Base-by-base conservation (phyloP, 2,329 filamentous ascomycete species). In the Phialophora tarda region DNA sequence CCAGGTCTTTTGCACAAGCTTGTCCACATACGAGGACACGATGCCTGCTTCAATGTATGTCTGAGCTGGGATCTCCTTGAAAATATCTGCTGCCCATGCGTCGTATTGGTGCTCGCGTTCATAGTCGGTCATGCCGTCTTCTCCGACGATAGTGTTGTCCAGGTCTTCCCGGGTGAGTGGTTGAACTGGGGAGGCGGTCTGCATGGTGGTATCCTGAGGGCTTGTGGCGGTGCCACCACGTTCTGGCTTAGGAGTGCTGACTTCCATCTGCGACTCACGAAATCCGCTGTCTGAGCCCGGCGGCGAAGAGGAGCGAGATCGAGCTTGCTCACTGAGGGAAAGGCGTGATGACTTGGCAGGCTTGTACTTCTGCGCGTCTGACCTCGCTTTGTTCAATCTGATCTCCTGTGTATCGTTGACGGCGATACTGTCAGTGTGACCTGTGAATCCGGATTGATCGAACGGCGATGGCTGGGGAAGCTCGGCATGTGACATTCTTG, bases 311-410 rank as follows among this genome's bases (percentile, higher is more conserved):
- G 69, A 71, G 30, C 66, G 66, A 3, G 69, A 71, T 59, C 69
- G 58, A 24, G 64, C 69, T 47, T 68, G 48, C 54, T 67, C 66
- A 26, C 57, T 68, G 28, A 67, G 59, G 1, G 66, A 71, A 30
- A 71, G 64, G 26, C 64, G 66, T 28, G 69, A 71, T 8, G 69
- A 69, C 41, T 60, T 62, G 17, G 56, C 66, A 2, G 69, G 69
- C 48, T 71, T 71, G 60, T 71, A 71, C 53, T 67, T 68, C 54
- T 71, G 69, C 14, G 69, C 69, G 6, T 71, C 69, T 10, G 63
- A 68, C 62, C 69, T 66, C 11, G 69, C 69, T 38, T 71, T 71
- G 59, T 69, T 64, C 41, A 71, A 47, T 56, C 66, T 50, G 38
- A 62, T 64, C 32, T 67, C 66, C 21, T 62, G 56, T 10, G 62